Percentiles rank a stretch among this genome's conserved stretches.
Evolutionary conservation across 2,329 filamentous ascomycete genomes (phyloP).

Genomic region (Phoma sp.): DNA sequence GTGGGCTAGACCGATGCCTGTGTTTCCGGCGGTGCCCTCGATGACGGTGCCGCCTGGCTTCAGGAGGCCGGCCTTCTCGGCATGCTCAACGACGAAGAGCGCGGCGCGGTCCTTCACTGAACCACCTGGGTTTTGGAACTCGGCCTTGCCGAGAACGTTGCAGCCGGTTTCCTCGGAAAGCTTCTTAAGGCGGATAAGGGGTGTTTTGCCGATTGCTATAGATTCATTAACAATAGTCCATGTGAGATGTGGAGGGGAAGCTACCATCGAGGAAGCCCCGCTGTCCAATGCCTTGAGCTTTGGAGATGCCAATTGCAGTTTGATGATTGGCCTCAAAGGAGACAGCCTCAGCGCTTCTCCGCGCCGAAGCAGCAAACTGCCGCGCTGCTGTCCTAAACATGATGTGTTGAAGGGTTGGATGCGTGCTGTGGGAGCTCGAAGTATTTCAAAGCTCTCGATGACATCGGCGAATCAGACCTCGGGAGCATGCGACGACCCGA

Average conservation of each 20-base stretch:
- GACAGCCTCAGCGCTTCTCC: conserved; percentile 59
- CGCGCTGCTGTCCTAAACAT: conserved; percentile 77
- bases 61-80: conserved; percentile 85
- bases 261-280: conserved; percentile 81
- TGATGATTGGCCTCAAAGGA: conserved; percentile 60
- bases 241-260: background rate
- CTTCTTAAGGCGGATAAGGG: conserved; percentile 86
- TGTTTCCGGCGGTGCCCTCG: conserved; percentile 97
- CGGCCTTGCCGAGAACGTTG: conserved; percentile 93
- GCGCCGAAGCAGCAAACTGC: conserved; percentile 70
- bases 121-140: conserved; percentile 98
- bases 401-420: conserved; percentile 2
- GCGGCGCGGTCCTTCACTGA: conserved; percentile 96
- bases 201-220: conserved; percentile 94
- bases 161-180: conserved; percentile 92
- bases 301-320: conserved; percentile 76
- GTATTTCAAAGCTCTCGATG: conserved; percentile 6
- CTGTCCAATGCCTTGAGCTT: conserved; percentile 79
- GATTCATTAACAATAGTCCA: conserved; percentile 6
- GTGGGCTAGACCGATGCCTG: conserved; percentile 95
- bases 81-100: conserved; percentile 90
- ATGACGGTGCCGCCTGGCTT: conserved; percentile 90
- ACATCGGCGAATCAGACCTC: conserved; percentile 11
- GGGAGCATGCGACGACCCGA: conserved; percentile 15
- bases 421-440: conserved; percentile 1